Base-by-base conservation (phyloP, 352 stramenopile species). In the Phytophthora sojae region DNA sequence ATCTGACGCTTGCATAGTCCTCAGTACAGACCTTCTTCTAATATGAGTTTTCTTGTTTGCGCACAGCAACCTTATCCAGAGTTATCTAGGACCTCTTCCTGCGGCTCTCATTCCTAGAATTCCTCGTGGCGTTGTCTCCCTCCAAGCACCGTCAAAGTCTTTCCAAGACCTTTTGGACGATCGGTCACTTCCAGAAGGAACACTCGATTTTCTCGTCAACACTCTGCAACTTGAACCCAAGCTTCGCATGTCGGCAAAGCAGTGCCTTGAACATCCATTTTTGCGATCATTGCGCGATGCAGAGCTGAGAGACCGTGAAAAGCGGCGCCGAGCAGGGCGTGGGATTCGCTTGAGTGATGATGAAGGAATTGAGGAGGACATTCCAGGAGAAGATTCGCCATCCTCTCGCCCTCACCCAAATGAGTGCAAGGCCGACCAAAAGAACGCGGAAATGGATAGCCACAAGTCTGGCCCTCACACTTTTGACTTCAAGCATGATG, bases 281-380 rank as follows among this genome's bases (percentile, higher is more conserved):
- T 67, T 95, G 21, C 68, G 71, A 5, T 54, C 77, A 19, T 62
- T 94, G n/a, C 71, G 74, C 2, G 82, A 93, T 21, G 83, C 73
- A 0, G 85, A 93, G 37, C 62, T 81, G 15, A 77, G 66, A 64
- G 77, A 91, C 54, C 62, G 72, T n/a, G 80, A 91, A 71, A 80
- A 83, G 19, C 35, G 60, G 42, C 59, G 51, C 9, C 70, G 60
- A 29, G 63, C 45, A 12, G 51, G 67, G 23, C 42, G 30, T 26
- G 19, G 49, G 39, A 50, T 39, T 54, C 63, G 69, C 1, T 19
- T 66, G 25, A 67, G 69, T 37, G 70, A 75, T 6, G 84, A 91
- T 30, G 88, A 94, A 55, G 85, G 86, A 35, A 95, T 95, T 29
- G 86, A 95, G 57, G 88, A 95, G 61, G 86, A 93, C 25, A 92